Base-by-base conservation (phyloP, 164 flowering plant genomes). In the Aristolochia californica region DNA sequence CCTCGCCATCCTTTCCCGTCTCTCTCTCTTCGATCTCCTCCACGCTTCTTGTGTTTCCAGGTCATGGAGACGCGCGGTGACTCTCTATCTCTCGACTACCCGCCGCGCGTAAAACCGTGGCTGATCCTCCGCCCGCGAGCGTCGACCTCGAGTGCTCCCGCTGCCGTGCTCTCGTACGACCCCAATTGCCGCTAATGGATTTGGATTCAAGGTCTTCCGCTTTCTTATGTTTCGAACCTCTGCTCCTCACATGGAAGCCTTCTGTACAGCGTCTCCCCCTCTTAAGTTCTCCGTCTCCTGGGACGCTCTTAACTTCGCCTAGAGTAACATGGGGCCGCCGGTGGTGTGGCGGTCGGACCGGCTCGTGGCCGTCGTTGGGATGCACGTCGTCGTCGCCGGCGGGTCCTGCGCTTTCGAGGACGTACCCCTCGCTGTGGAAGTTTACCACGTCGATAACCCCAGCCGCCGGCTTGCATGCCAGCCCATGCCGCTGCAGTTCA, bases 341-440 rank as follows among this genome's bases (percentile, higher is more conserved):
- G 58, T 12, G 5, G 68, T 73, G 27, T 90, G 87, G 84, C 73
- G 95, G 8, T 11, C 26, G 22, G 93, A 87, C 67, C 95, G 95
- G 1, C 59, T 83, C 34, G 83, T 90, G 24, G 88, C 87, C 4
- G 23, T 54, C 7, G 75, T 81, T 15, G 90, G 82, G 16, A 45
- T 65, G 24, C 55, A 25, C 47, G n/a, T 86, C 8, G 65, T 89
- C n/a, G 70, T 86, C 22, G 88, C 87, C 13, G 97, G 95, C 14
- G 95, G 97, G 57, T 53, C 61, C 5, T 76, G 76, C 61, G 84
- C 76, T 9, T 87, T 78, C 68, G 87, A 74, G 53, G 86, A 78
- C 60, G 86, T 85, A 47, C 83, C 78, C 0, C 72, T 81, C 28
- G 72, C 87, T 0, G 84, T 87, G 1, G 95, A 87, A 66, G 70